phyloP scores from a whole-genome alignment of 2,329 filamentous ascomycete genomes.

The Penicillium crustosum region DNA sequence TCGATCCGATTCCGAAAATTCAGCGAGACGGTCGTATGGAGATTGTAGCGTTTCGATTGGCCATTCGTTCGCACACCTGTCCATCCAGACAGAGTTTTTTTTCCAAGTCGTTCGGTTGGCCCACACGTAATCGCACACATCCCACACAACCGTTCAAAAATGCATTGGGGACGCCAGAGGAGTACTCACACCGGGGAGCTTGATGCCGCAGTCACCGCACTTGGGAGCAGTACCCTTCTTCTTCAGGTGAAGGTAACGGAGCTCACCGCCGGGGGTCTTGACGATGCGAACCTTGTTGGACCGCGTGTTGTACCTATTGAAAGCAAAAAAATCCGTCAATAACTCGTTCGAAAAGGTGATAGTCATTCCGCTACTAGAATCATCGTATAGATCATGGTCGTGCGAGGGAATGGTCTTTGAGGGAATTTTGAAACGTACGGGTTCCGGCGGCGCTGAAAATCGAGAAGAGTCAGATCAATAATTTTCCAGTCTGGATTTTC shows the following conservation, averaged over 20 bases:
- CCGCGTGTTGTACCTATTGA: conserved; percentile 87
- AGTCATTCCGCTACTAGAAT: conserved; percentile 6
- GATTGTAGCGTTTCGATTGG: conserved; percentile 11
- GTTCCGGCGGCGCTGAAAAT: conserved; percentile 69
- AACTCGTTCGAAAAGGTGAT: conserved; percentile 19
- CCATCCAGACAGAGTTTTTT: conserved; percentile 13
- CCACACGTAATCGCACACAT: conserved; percentile 19
- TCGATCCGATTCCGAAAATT: conserved; percentile 7
- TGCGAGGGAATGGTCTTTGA: conserved; percentile 17
- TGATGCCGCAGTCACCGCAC: conserved; percentile 98
- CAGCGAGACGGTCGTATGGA: conserved; percentile 5
- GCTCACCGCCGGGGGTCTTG: conserved; percentile 94
- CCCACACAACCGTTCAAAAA: conserved; percentile 17
- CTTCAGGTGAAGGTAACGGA: conserved; percentile 98
- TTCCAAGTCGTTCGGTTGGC: conserved; percentile 13
- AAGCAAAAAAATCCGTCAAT: conserved; percentile 35
- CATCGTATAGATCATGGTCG: conserved; percentile 24
- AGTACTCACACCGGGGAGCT: conserved; percentile 92
- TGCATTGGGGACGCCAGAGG: conserved; percentile 19
- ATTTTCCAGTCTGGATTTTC: conserved; percentile 1
- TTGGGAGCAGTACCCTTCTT: conserved; percentile 98
- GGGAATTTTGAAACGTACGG: conserved; percentile 59
- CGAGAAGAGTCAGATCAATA: conserved; percentile 31
- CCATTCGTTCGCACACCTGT: conserved; percentile 16
- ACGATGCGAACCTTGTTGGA: conserved; percentile 95